Conservation (phyloP, 1,284 basidiomycete genomes). For the Peniophora sp. region DNA sequence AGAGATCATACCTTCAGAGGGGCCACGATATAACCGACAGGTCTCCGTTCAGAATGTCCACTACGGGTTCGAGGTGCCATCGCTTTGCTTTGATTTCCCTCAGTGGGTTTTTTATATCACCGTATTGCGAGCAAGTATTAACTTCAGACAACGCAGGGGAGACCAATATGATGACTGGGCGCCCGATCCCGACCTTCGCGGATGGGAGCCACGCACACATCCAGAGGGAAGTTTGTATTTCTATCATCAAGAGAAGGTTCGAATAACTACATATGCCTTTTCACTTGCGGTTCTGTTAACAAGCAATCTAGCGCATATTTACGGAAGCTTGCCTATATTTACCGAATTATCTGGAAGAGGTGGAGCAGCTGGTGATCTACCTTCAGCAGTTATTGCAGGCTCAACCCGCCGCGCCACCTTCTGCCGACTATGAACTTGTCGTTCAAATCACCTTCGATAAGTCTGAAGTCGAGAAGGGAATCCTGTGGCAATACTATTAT, state of each 20-base stretch:
- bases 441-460: constrained; percentile 16
- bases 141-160: too few relatives aligned
- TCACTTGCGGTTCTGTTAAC: neutral
- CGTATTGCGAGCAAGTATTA: too few relatives aligned
- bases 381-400: neutral
- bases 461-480: constrained; percentile 8
- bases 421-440: constrained; percentile 6
- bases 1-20: too few relatives aligned
- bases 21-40: too few relatives aligned
- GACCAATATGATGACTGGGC: too few relatives aligned
- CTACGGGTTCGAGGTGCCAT: too few relatives aligned
- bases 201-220: neutral
- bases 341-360: constrained; percentile 5
- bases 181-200: neutral
- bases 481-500: constrained; percentile 19
- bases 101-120: too few relatives aligned
- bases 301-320: constrained; percentile 8
- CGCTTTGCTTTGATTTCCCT: too few relatives aligned
- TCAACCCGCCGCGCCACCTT: constrained; percentile 5
- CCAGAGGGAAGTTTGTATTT: neutral
- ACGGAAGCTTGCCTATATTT: constrained; percentile 17
- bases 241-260: constrained; percentile 21
- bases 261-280: constrained; percentile 11
- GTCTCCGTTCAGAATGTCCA: too few relatives aligned
- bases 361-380: constrained; percentile 6